Conservation (phyloP, 345 rosid species). For the Pistacia integerrima region DNA sequence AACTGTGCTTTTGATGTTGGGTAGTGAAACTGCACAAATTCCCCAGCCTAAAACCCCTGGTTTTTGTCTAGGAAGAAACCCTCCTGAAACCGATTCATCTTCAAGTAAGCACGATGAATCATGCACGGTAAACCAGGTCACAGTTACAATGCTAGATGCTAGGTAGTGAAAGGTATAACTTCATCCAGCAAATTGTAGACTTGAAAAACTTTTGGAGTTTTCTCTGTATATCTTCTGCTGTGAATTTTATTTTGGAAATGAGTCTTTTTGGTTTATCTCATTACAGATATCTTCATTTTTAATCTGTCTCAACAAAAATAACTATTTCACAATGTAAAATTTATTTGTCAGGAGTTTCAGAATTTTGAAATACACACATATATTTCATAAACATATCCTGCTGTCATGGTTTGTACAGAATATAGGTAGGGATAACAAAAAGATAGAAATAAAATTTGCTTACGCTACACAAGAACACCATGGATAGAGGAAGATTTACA, state of each 20-base stretch:
- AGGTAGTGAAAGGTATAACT: conserved; percentile 34
- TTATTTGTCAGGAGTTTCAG: not conserved
- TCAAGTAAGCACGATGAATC: conserved; percentile 53
- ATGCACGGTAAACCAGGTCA: conserved; percentile 74
- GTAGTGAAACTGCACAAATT: conserved; percentile 65
- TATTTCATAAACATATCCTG: not conserved
- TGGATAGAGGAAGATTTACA: too few species aligned
- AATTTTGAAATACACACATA: not conserved
- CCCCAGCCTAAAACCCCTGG: conserved; percentile 68
- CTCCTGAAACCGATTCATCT: conserved; percentile 56
- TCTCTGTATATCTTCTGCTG: conserved; percentile 15
- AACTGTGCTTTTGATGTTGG: conserved; percentile 60
- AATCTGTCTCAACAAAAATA: not conserved
- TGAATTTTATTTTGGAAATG: not conserved
- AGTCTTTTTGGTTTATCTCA: not conserved
- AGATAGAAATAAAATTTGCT: too few species aligned
- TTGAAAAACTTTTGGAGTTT: not conserved
- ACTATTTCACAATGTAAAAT: not conserved
- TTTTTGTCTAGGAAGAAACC: conserved; percentile 56
- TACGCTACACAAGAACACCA: not conserved
- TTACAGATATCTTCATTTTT: too few species aligned
- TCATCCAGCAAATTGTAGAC: conserved; percentile 16
- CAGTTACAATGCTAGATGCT: conserved; percentile 67
- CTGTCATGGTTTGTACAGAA: not conserved
- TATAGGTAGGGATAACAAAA: too few species aligned